phyloP scores from a whole-genome alignment of 2,329 filamentous ascomycete genomes.

The Gaeumannomyces sp. region DNA sequence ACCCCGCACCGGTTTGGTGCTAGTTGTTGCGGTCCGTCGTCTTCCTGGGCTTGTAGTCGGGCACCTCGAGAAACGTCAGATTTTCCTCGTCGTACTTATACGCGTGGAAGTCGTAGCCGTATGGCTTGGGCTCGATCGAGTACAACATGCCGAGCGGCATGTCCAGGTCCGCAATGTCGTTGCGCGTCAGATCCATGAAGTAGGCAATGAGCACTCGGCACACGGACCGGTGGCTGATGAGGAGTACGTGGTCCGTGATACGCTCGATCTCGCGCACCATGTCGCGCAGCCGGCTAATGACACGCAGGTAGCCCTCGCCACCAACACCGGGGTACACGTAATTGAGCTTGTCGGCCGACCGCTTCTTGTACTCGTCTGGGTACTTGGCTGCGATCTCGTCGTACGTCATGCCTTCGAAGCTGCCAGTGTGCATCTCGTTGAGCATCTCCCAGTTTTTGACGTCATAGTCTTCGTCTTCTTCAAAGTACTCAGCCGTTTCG shows the following conservation, averaged over 20 bases:
- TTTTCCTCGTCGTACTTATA: constrained; percentile 78
- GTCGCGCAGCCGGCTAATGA: constrained; percentile 89
- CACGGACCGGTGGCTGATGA: constrained; percentile 88
- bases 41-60: constrained; percentile 71
- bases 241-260: constrained; percentile 89
- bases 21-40: constrained; percentile 37
- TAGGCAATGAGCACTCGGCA: constrained; percentile 91
- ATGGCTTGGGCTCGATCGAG: constrained; percentile 93
- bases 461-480: constrained; percentile 87
- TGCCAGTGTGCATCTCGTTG: constrained; percentile 89
- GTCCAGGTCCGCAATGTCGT: constrained; percentile 91
- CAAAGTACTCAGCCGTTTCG: constrained; percentile 83
- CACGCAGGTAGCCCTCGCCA: constrained; percentile 92
- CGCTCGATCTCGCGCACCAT: constrained; percentile 97
- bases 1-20: not conserved
- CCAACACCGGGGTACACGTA: constrained; percentile 96
- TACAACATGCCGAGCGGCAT: constrained; percentile 92
- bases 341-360: constrained; percentile 79
- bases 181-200: constrained; percentile 85
- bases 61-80: constrained; percentile 78
- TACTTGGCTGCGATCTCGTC: constrained; percentile 75
- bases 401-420: constrained; percentile 94
- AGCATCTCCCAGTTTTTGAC: constrained; percentile 98
- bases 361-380: constrained; percentile 74
- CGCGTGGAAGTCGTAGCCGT: constrained; percentile 93